Conservation (phyloP, 306 rosid genomes). For the Hippophae gyantsensis region DNA sequence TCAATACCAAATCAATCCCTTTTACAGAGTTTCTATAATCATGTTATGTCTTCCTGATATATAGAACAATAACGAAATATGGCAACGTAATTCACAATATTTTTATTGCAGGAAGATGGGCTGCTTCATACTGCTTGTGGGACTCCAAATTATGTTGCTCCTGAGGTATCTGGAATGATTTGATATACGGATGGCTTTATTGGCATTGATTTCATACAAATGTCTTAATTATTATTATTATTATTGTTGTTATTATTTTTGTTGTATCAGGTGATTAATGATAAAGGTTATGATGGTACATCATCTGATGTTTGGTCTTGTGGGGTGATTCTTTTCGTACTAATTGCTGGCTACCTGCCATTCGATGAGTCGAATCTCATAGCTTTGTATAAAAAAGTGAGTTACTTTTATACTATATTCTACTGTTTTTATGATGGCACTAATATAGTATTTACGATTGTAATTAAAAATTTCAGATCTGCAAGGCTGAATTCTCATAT, state of each 20-base stretch:
- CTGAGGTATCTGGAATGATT: conserved; percentile 54
- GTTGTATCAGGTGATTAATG: conserved; percentile 64
- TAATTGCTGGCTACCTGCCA: conserved; percentile 94
- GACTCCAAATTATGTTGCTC: conserved; percentile 96
- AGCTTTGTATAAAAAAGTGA: conserved; percentile 77
- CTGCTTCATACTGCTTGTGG: conserved; percentile 95
- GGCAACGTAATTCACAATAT: conserved; percentile 11
- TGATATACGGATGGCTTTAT: conserved; percentile 10
- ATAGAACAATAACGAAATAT: background rate
- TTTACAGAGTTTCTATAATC: background rate
- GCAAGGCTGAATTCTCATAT: conserved; percentile 63
- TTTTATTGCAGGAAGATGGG: conserved; percentile 62
- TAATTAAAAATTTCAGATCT: conserved; percentile 41
- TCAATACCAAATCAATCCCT: conserved; percentile 1
- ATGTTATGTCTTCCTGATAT: too few species aligned
- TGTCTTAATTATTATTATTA: background rate
- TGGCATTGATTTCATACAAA: conserved; percentile 7
- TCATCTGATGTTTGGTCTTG: conserved; percentile 97
- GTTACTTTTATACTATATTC: conserved; percentile 12
- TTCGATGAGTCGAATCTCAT: conserved; percentile 78
- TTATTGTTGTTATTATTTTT: background rate
- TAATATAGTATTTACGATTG: background rate
- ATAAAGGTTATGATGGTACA: conserved; percentile 90
- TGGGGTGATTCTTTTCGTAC: conserved; percentile 82
- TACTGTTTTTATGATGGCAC: background rate